Base-by-base conservation (phyloP, 2,329 filamentous ascomycete species). In the Arachnomyces sp. region DNA sequence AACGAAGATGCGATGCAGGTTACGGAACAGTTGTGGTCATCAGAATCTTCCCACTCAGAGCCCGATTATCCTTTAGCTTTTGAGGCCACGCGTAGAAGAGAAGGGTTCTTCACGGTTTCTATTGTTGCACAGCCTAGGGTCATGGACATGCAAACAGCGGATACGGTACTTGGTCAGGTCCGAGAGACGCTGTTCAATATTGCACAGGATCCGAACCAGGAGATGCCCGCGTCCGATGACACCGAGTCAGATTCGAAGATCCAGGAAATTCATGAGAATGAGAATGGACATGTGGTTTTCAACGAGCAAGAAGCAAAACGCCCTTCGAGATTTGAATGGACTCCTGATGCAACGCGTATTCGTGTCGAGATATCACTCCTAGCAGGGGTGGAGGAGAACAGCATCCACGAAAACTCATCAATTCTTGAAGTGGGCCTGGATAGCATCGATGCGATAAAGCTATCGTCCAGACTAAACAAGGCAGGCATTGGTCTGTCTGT, bases 391-490 rank as follows among this genome's bases (percentile, higher is more conserved):
- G 56, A 73, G 0, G 56, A 62, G 3, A 57, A 69, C 2, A 62
- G 71, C 0, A 66, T 95, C 29, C 58, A 64, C 2, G 73, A 76
- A 38, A 61, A 68, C 5, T 78, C 77, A 0, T 82, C 82, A 0
- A 77, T 95, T 8, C 80, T 93, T 30, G 80, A 90, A 50, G 72
- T 95, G 25, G 89, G 89, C 0, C 72, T 95, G 5, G 90, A 95
- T 66, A 95, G 89, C 53, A 93, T 95, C 43, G 89, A 95, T 60
- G 77, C 84, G 2, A 90, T 95, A 59, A 93, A 87, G 52, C 66
- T 95, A 0, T 83, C 85, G 0, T 80, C 86, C 0, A 74, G 79
- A 39, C 68, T 95, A 2, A 83, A 75, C 47, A 75, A 72, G 33
- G 61, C 63, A 3, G 74, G 73, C 0, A 65, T 92, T 14, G 56